Conservation (phyloP, 495 filamentous ascomycete genomes). For the Trichodelitschia bisporula region DNA sequence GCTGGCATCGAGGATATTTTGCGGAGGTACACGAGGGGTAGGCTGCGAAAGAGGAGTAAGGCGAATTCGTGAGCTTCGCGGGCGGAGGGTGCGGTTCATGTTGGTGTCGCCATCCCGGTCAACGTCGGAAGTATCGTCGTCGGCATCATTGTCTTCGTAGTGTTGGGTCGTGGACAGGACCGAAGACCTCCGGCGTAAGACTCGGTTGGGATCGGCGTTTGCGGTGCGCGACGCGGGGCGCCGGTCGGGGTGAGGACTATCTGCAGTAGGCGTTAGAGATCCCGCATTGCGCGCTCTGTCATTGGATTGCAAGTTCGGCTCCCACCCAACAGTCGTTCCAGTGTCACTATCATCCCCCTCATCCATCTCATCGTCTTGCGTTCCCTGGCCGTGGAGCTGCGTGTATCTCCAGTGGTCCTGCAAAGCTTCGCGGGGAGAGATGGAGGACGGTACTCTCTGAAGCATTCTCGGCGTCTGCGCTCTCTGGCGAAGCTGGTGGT, state of each 20-base stretch:
- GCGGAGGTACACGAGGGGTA: no score
- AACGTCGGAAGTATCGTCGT: conserved; percentile 11
- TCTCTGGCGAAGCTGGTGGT: conserved; percentile 3
- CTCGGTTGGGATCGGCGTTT: no score
- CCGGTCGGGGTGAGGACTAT: conserved; percentile 10
- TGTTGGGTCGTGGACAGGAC: conserved; percentile 9
- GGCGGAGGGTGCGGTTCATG: no score
- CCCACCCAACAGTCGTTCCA: conserved; percentile 16
- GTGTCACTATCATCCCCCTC: conserved; percentile 11
- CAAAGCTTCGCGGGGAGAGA: neutral
- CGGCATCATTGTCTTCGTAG: conserved; percentile 10
- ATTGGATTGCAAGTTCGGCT: conserved; percentile 13
- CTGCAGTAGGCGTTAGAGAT: conserved; percentile 18
- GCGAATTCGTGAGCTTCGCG: no score
- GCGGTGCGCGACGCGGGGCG: conserved; percentile 8
- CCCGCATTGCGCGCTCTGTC: conserved; percentile 11
- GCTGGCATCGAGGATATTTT: no score
- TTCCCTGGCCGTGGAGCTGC: conserved; percentile 6
- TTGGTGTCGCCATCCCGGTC: conserved; percentile 10
- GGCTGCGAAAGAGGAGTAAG: conserved; percentile 7
- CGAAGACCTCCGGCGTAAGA: conserved; percentile 10
- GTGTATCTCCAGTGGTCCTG: conserved; percentile 6
- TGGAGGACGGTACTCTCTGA: conserved; percentile 1
- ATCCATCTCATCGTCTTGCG: conserved; percentile 8
- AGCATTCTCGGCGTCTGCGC: conserved; percentile 1